These are phyloP conservation scores for Pseudocercospora musae DNA, from an alignment of 2,329 filamentous ascomycete species.

Conservation along the genomic window DNA sequence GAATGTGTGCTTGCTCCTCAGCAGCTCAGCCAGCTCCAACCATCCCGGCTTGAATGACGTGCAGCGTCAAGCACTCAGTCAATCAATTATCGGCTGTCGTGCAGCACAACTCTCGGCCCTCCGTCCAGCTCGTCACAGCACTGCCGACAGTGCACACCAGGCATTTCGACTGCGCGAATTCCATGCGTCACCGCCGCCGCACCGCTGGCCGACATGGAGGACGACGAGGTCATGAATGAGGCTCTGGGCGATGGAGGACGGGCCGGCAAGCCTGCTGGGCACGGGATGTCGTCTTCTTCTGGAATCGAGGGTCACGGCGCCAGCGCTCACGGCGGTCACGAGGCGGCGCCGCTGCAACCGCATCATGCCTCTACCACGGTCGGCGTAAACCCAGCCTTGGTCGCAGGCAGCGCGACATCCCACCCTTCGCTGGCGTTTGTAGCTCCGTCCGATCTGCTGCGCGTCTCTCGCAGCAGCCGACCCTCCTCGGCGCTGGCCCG, in stretches of 20 bases:
- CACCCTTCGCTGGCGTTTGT: slow-evolving; percentile 16
- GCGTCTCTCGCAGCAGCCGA: not conserved
- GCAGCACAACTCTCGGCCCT: not conserved
- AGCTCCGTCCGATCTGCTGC: slow-evolving; percentile 21
- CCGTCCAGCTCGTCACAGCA: not conserved
- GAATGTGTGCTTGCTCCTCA: not conserved
- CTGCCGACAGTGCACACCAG: not conserved
- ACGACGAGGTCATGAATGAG: slow-evolving; percentile 1
- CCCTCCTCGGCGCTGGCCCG: not conserved
- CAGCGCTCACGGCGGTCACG: not conserved
- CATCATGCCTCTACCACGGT: not conserved
- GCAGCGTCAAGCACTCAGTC: not conserved
- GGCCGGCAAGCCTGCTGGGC: not conserved
- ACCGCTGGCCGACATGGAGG: slow-evolving; percentile 1
- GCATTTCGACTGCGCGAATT: not conserved
- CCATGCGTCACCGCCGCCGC: not conserved
- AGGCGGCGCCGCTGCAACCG: not conserved
- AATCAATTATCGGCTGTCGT: not conserved
- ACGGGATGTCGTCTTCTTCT: not conserved
- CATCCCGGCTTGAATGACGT: not conserved
- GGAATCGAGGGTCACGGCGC: not conserved
- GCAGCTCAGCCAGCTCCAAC: no score
- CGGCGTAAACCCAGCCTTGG: not conserved
- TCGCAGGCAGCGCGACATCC: not conserved
- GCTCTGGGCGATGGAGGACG: not conserved